These are phyloP conservation scores for Globisporangium solare DNA, from an alignment of 352 stramenopile genomes.

Conservation along the genomic window DNA sequence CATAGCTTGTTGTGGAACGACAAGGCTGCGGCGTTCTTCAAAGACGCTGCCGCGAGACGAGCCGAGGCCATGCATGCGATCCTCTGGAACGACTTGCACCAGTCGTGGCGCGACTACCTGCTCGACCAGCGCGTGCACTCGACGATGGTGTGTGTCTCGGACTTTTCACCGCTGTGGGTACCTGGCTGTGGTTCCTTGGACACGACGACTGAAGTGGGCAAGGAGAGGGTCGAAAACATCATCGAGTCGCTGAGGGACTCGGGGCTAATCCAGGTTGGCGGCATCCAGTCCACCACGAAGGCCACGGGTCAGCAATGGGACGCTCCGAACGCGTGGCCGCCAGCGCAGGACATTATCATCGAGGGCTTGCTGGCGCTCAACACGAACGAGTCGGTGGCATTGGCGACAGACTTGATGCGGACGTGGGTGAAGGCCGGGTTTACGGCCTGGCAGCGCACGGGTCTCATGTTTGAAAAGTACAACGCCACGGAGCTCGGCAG, in stretches of 20 bases:
- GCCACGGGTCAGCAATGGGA: constrained; percentile 86
- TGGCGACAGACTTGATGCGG: constrained; percentile 49
- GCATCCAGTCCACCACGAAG: constrained; percentile 59
- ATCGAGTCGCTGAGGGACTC: constrained; percentile 51
- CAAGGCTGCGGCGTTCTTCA: constrained; percentile 36
- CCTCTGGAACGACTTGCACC: constrained; percentile 52
- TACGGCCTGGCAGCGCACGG: constrained; percentile 59
- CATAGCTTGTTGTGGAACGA: constrained; percentile 41
- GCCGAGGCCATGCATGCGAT: constrained; percentile 56
- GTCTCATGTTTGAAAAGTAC: constrained; percentile 85
- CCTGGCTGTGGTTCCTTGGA: constrained; percentile 26
- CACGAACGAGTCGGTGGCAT: constrained; percentile 33
- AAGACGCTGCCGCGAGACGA: constrained; percentile 30
- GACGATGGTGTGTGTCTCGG: constrained; percentile 42
- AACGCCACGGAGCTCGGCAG: constrained; percentile 29
- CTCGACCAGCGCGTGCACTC: constrained; percentile 44
- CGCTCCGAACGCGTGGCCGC: constrained; percentile 80
- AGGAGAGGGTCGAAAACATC: constrained; percentile 35
- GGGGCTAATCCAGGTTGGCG: constrained; percentile 56
- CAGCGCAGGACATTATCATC: constrained; percentile 76
- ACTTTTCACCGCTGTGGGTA: constrained; percentile 74
- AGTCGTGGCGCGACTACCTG: constrained; percentile 68
- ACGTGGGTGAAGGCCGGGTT: constrained; percentile 61
- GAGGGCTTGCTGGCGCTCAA: constrained; percentile 64
- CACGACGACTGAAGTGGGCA: constrained; percentile 25